Base-by-base conservation (phyloP, 495 filamentous ascomycete genomes). In the Darksidea phi region DNA sequence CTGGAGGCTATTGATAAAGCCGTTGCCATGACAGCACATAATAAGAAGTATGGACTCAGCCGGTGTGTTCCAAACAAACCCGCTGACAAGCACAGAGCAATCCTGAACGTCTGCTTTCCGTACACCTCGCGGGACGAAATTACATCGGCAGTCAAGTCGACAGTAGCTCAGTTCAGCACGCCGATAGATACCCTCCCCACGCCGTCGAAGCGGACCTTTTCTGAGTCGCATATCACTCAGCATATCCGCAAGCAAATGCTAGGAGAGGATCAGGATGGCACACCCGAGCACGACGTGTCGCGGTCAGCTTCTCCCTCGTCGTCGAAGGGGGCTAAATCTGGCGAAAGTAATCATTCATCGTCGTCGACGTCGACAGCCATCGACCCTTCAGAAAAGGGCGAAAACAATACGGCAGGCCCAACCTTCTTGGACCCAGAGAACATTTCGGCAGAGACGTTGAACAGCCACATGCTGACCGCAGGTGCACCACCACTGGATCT, bases 61-160 rank as follows among this genome's bases (percentile, higher is more conserved):
- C 17, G 47, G 48, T n/a, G 38, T 28, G 3, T 36, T 21, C 6
- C 13, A 21, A n/a, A 52, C 11, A 23, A 10, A 10, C 28, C 49
- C 38, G 48, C 54, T 37, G 2, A 52, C 2, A 12, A 13, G 34
- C 18, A 17, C 24, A 88, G 86, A 50, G 86, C 88, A 20, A 83
- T 96, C 52, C 79, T 98, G 28, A 98, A 98, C 70, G 88, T 98
- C 56, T 98, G 94, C 77, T 96, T 95, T 68, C 93, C 94, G 0
- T 98, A 98, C 72, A 97, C 95, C 5, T 94, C 91, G 8, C 83
- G 93, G 59, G 93, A 95, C 67, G 94, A 98, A 71, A 98, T 98
- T 61, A 95, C 94, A 17, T 84, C 84, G n/a, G 90, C 94, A 17
- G 89, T 98, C 65, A 84, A 87, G 50, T 79, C 85, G 23, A 96